Conservation (phyloP, 176 grass and related monocot genomes). For the Neostapfia colusana region DNA sequence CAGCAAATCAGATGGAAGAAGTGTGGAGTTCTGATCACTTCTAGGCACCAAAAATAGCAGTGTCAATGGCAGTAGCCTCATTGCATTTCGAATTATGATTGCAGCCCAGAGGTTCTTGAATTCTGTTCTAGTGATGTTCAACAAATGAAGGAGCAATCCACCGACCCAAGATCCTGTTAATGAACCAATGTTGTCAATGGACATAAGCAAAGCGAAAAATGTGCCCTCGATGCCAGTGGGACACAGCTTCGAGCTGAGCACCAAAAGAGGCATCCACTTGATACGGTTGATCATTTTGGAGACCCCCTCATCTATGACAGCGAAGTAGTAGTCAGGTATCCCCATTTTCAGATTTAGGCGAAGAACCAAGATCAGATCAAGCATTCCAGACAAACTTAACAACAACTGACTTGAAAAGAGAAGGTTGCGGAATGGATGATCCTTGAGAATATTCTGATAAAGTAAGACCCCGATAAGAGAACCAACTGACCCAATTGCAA, state of each 20-base stretch:
- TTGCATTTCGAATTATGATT: constrained; percentile 60
- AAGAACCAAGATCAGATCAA: constrained; percentile 78
- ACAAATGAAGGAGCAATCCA: constrained; percentile 68
- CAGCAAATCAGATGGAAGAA: constrained; percentile 68
- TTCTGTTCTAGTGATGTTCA: constrained; percentile 75
- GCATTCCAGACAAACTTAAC: constrained; percentile 68
- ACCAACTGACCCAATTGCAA: constrained; percentile 68
- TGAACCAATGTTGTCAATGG: constrained; percentile 67
- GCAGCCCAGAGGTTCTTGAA: constrained; percentile 83
- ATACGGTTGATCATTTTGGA: constrained; percentile 72
- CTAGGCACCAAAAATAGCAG: constrained; percentile 69
- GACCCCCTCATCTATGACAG: constrained; percentile 70
- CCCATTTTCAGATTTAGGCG: constrained; percentile 69
- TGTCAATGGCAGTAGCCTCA: constrained; percentile 64
- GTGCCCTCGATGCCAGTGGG: constrained; percentile 80
- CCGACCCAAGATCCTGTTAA: constrained; percentile 69
- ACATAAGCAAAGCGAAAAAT: constrained; percentile 85
- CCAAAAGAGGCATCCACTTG: constrained; percentile 85
- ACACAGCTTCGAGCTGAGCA: constrained; percentile 80
- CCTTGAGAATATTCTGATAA: constrained; percentile 74
- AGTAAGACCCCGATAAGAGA: constrained; percentile 73
- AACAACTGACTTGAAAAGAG: constrained; percentile 77
- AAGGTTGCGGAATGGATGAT: constrained; percentile 54
- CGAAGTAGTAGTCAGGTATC: constrained; percentile 81
- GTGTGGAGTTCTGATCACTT: constrained; percentile 58